phyloP scores from a whole-genome alignment of 169 alveolate genomes.

The Plasmodium ovale region DNA sequence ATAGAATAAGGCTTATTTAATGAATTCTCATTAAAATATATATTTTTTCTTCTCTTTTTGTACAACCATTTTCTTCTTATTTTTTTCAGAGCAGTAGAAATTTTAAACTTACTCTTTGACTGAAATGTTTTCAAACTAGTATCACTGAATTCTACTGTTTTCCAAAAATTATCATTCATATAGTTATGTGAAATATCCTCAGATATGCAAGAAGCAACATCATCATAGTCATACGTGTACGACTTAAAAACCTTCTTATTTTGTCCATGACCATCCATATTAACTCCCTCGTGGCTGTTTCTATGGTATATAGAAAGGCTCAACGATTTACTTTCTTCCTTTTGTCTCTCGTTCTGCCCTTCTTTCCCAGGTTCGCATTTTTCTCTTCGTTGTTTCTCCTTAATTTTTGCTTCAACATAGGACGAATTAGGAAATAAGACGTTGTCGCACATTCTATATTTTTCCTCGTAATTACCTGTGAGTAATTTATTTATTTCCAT shows the following conservation, averaged over 20 bases:
- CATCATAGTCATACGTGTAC: slow-evolving; percentile 23
- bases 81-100: slow-evolving; percentile 41
- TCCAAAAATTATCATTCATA: slow-evolving; percentile 62
- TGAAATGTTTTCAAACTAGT: slow-evolving; percentile 65
- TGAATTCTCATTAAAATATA: slow-evolving; percentile 41
- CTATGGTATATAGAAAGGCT: background rate
- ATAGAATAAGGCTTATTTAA: slow-evolving; percentile 17
- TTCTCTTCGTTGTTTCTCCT: background rate
- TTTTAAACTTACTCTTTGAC: slow-evolving; percentile 49
- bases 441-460: slow-evolving; percentile 63
- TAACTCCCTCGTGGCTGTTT: background rate
- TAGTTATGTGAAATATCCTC: slow-evolving; percentile 27
- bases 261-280: background rate
- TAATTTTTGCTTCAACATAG: slow-evolving; percentile 15
- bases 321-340: background rate
- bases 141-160: slow-evolving; percentile 68
- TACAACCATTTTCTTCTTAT: slow-evolving; percentile 25
- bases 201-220: slow-evolving; percentile 40
- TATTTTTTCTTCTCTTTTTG: slow-evolving; percentile 22
- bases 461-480: slow-evolving; percentile 21
- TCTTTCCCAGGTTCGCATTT: slow-evolving; percentile 1
- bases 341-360: background rate
- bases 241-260: background rate
- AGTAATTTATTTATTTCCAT: slow-evolving; percentile 17
- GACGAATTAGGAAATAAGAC: slow-evolving; percentile 63